phyloP scores from a whole-genome alignment of 2,329 filamentous ascomycete species.

The Penicillium expansum region DNA sequence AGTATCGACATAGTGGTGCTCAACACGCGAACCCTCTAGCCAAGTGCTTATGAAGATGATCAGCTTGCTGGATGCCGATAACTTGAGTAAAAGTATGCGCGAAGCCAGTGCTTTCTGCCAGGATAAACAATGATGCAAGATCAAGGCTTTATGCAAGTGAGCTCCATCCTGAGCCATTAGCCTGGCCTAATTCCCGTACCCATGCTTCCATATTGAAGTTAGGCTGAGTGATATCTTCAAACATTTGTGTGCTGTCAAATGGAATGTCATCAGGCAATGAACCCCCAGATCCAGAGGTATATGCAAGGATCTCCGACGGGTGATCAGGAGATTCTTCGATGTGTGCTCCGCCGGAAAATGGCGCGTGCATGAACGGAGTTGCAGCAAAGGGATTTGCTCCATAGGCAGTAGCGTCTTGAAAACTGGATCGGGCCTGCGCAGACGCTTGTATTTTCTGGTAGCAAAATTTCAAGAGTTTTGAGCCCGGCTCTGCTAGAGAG shows the following conservation, averaged over 20 bases:
- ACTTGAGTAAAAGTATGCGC: too few relatives aligned
- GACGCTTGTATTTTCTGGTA: background rate
- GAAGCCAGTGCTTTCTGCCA: too few relatives aligned
- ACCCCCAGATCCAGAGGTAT: background rate
- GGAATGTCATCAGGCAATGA: background rate
- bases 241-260: background rate
- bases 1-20: too few relatives aligned
- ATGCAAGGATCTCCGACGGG: background rate
- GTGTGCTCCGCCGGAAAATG: background rate
- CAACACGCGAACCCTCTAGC: too few relatives aligned
- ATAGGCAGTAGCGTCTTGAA: background rate
- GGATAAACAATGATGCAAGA: too few relatives aligned
- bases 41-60: too few relatives aligned
- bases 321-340: background rate
- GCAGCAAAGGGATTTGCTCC: background rate
- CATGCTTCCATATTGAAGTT: background rate
- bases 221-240: background rate
- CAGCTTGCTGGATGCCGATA: too few relatives aligned
- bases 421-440: background rate
- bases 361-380: background rate
- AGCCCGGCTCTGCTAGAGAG: background rate
- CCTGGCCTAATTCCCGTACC: background rate
- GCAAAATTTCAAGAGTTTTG: background rate
- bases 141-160: background rate
- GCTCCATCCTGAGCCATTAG: background rate